phyloP scores from a whole-genome alignment of 139 green algal species.

The Pleodorina starrii region DNA sequence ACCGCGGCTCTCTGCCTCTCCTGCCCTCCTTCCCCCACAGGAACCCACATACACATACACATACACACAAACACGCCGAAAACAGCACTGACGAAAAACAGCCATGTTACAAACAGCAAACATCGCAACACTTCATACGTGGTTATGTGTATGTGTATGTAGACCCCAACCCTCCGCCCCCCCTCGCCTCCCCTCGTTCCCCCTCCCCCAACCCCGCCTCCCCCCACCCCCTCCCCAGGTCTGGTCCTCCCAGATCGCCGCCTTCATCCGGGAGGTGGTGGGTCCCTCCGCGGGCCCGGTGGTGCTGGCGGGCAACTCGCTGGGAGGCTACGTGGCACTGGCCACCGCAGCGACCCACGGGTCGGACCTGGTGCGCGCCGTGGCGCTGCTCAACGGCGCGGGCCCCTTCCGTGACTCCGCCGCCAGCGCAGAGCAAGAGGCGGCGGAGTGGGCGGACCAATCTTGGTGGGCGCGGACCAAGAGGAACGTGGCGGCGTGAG shows the following conservation, averaged over 20 bases:
- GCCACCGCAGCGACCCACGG: conserved; percentile 64
- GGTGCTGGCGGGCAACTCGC: conserved; percentile 79
- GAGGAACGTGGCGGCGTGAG: conserved; percentile 10
- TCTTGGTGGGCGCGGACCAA: conserved; percentile 36
- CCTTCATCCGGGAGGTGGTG: conserved; percentile 23
- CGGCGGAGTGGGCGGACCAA: conserved; percentile 34
- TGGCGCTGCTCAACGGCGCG: conserved; percentile 83
- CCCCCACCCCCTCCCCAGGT: too few relatives aligned
- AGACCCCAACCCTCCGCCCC: too few relatives aligned
- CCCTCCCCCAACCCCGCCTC: too few relatives aligned
- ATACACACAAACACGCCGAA: too few relatives aligned
- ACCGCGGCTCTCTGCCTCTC: too few relatives aligned
- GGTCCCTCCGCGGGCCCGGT: conserved; percentile 33
- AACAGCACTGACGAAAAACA: too few relatives aligned
- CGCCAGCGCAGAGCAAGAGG: conserved; percentile 2
- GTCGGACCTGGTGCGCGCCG: conserved; percentile 60
- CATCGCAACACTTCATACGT: too few relatives aligned
- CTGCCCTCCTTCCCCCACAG: too few relatives aligned
- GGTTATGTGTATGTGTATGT: too few relatives aligned
- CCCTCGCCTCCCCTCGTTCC: too few relatives aligned
- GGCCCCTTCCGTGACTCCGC: conserved; percentile 71
- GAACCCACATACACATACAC: too few relatives aligned
- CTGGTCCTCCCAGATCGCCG: conserved; percentile 63
- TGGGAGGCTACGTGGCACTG: conserved; percentile 83
- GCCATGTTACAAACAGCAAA: too few relatives aligned